Conservation (phyloP, 345 rosid genomes). For the Hypericum androsaemum region DNA sequence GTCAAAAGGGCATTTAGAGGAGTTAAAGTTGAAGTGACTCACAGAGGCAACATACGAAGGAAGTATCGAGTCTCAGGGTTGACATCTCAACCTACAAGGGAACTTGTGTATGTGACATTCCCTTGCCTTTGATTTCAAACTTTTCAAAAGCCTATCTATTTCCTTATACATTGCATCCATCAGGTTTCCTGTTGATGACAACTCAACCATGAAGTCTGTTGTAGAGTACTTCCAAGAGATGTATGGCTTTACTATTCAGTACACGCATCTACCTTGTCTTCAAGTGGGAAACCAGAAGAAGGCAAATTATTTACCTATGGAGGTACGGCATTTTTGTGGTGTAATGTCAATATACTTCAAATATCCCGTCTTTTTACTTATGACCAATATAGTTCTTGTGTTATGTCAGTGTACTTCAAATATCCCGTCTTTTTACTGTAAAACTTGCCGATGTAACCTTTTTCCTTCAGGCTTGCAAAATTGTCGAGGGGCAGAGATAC, state of each 20-base stretch:
- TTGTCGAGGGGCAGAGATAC: slow-evolving; percentile 93
- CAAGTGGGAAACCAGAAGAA: slow-evolving; percentile 98
- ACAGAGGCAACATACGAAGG: slow-evolving; percentile 76
- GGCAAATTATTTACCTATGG: slow-evolving; percentile 99
- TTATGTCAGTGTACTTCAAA: neutral
- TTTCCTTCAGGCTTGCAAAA: slow-evolving; percentile 73
- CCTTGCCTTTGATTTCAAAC: neutral
- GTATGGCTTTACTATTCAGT: slow-evolving; percentile 92
- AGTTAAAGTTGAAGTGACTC: slow-evolving; percentile 97
- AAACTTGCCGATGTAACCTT: slow-evolving; percentile 6
- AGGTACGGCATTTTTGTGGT: slow-evolving; percentile 31
- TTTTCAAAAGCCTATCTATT: neutral
- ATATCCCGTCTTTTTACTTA: too few species aligned
- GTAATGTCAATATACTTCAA: neutral
- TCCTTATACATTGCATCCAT: neutral
- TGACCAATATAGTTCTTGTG: neutral
- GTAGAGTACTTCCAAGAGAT: slow-evolving; percentile 96
- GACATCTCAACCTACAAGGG: slow-evolving; percentile 95
- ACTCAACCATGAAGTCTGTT: slow-evolving; percentile 86
- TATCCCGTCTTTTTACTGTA: neutral
- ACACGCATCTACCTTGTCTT: slow-evolving; percentile 93
- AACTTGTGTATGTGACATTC: slow-evolving; percentile 53
- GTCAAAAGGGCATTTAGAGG: slow-evolving; percentile 88
- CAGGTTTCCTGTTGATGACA: slow-evolving; percentile 97
- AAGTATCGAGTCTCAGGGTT: slow-evolving; percentile 98